Conservation (phyloP, 345 rosid genomes). For the Dipteronia sinensis region DNA sequence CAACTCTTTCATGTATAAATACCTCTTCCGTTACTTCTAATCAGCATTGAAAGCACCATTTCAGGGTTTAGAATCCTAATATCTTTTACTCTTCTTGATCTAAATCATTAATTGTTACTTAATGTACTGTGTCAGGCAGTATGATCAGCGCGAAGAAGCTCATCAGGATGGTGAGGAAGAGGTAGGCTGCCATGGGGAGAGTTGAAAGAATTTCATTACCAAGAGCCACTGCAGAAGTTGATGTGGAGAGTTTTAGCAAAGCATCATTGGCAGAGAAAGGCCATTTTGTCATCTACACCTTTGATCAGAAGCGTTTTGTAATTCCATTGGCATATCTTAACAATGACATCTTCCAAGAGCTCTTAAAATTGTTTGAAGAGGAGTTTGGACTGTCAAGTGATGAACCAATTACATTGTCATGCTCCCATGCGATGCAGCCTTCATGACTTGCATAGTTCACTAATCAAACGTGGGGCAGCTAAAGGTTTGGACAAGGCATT, state of each 20-base stretch:
- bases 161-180: constrained; percentile 30
- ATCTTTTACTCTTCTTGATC: background rate
- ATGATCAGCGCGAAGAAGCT: constrained; percentile 31
- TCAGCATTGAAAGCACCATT: background rate
- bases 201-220: constrained; percentile 19
- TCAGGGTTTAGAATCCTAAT: background rate
- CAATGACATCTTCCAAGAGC: constrained; percentile 1
- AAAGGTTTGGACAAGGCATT: no score
- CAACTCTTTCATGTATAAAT: background rate
- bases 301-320: background rate
- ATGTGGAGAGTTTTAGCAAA: background rate
- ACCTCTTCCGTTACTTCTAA: background rate
- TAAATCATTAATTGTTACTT: background rate
- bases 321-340: constrained; percentile 7
- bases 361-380: no score
- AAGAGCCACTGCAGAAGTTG: background rate
- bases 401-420: no score
- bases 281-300: constrained; percentile 22
- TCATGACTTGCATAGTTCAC: no score
- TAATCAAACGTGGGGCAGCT: no score
- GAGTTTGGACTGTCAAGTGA: no score
- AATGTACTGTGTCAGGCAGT: background rate
- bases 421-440: no score
- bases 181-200: constrained; percentile 19
- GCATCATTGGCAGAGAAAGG: background rate